These are phyloP conservation scores for Neopestalotiopsis sp. DNA, from an alignment of 2,329 filamentous ascomycete genomes.

Conservation along the genomic window DNA sequence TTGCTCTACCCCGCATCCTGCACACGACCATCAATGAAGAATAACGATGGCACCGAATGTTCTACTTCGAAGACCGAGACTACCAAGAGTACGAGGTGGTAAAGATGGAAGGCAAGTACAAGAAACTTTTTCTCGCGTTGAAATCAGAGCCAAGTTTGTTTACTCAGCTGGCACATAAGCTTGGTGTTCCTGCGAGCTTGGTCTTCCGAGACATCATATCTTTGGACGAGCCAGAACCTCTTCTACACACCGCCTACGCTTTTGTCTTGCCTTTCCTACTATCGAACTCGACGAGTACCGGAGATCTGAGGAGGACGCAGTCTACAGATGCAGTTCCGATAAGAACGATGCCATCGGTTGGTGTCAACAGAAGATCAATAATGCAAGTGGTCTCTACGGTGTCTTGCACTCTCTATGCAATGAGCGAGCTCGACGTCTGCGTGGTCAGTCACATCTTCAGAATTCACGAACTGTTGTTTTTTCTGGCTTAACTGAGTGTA, in stretches of 20 bases:
- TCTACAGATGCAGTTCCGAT: conserved; percentile 21
- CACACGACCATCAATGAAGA: too few species aligned
- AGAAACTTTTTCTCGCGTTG: conserved; percentile 36
- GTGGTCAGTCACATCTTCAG: neutral
- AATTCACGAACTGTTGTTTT: neutral
- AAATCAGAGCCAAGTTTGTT: conserved; percentile 68
- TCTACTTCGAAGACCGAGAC: too few species aligned
- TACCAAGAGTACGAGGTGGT: too few species aligned
- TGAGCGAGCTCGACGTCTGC: conserved; percentile 52
- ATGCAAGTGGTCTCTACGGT: conserved; percentile 73
- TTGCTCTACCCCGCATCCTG: too few species aligned
- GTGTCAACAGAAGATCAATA: conserved; percentile 76
- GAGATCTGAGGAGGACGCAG: conserved; percentile 39
- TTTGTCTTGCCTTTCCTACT: conserved; percentile 74
- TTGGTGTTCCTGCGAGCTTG: conserved; percentile 63
- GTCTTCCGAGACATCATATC: conserved; percentile 73
- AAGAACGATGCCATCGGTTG: conserved; percentile 64
- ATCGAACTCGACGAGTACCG: conserved; percentile 63
- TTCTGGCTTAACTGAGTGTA: too few species aligned
- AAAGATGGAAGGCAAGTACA: too few species aligned
- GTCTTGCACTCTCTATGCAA: conserved; percentile 70
- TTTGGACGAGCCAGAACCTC: conserved; percentile 69
- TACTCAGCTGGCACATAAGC: conserved; percentile 64
- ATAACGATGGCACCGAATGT: too few species aligned
- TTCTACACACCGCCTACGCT: conserved; percentile 69